phyloP scores from a whole-genome alignment of 108 stramenopile species.

The Cyclotella atomus region DNA sequence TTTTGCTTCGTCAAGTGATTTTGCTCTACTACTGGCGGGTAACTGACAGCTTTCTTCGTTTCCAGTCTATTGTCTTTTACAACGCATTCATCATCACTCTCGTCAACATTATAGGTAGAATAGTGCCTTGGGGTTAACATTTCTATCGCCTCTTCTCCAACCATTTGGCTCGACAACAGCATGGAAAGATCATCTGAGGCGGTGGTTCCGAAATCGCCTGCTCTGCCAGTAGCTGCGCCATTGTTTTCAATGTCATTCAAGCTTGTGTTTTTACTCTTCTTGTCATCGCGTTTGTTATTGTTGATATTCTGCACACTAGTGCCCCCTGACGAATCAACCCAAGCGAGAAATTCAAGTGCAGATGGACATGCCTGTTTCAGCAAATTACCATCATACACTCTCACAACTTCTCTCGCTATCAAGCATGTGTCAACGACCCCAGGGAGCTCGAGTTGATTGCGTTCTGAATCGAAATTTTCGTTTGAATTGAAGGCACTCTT shows the following conservation, averaged over 20 bases:
- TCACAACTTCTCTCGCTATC: background rate
- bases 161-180: background rate
- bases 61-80: background rate
- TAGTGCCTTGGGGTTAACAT: background rate
- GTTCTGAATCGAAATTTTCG: background rate
- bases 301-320: background rate
- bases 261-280: background rate
- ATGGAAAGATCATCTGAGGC: background rate
- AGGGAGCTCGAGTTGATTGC: slow-evolving; percentile 16
- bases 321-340: slow-evolving; percentile 3
- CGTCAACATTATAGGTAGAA: background rate
- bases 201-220: background rate
- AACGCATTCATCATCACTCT: background rate
- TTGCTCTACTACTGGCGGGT: background rate
- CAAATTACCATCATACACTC: slow-evolving; percentile 11
- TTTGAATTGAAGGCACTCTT: background rate
- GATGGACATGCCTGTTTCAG: slow-evolving; percentile 21
- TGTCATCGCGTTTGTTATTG: background rate
- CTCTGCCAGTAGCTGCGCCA: background rate
- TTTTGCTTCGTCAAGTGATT: slow-evolving; percentile 1
- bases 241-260: background rate
- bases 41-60: background rate
- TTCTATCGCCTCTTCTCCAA: slow-evolving; percentile 2
- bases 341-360: slow-evolving; percentile 25
- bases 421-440: slow-evolving; percentile 16